Evolutionary conservation across 75 land plant genomes (phyloP).

Genomic region (Picea glauca): DNA sequence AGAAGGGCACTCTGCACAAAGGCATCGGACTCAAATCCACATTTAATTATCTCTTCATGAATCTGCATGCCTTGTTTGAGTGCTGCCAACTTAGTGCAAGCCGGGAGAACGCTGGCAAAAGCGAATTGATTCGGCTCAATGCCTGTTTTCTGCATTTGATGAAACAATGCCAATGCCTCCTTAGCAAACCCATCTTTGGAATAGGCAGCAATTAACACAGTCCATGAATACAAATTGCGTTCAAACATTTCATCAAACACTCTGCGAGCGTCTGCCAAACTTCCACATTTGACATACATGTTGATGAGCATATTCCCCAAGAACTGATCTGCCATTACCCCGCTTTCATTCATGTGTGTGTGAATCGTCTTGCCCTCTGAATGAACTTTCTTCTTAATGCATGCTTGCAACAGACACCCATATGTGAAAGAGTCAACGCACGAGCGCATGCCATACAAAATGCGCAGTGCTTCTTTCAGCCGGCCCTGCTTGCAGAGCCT

Average conservation of each 20-base stretch:
- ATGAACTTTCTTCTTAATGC: not conserved
- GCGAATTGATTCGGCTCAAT: constrained; percentile 26
- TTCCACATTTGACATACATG: constrained; percentile 24
- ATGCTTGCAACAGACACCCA: not conserved
- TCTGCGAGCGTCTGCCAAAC: constrained; percentile 24
- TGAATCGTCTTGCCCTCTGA: not conserved
- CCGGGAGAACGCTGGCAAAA: constrained; percentile 43
- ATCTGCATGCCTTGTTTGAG: constrained; percentile 19
- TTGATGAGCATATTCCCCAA: constrained; percentile 33
- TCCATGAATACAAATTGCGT: constrained; percentile 36
- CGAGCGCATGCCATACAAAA: not conserved
- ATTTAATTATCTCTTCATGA: constrained; percentile 14
- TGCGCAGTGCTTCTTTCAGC: not conserved
- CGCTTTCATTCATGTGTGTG: not conserved
- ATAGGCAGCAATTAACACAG: constrained; percentile 42
- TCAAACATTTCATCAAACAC: constrained; percentile 48
- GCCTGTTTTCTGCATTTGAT: constrained; percentile 23
- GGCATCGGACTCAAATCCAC: not conserved
- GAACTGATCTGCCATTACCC: constrained; percentile 20
- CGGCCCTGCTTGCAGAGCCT: not conserved
- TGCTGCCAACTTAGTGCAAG: constrained; percentile 33
- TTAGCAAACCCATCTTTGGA: constrained; percentile 16
- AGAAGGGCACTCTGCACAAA: constrained; percentile 9
- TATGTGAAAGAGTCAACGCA: not conserved
- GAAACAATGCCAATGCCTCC: constrained; percentile 26